A percentile compares a stretch with the other conserved stretches of the same genome.
These are phyloP conservation scores for Microdochium bolleyi DNA, from an alignment of 2,329 filamentous ascomycete species.

Conservation along the genomic window DNA sequence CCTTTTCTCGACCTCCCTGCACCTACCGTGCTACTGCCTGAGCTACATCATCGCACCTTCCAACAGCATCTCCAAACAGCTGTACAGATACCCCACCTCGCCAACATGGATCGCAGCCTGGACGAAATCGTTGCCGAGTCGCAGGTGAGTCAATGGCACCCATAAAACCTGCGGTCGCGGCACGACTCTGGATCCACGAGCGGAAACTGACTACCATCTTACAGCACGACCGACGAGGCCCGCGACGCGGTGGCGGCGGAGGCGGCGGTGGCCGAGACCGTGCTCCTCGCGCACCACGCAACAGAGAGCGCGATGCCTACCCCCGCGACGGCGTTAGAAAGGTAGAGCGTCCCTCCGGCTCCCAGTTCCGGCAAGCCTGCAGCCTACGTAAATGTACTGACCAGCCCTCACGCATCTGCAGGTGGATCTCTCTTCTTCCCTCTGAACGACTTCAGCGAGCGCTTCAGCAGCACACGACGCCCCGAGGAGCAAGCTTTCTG, in stretches of 20 bases:
- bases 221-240: conserved; percentile 15
- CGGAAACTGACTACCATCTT: conserved; percentile 4
- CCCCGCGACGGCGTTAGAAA: conserved; percentile 87
- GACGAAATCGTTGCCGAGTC: conserved; percentile 26
- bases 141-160: conserved; percentile 14
- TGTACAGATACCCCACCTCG: background rate
- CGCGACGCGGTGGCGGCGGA: conserved; percentile 15
- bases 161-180: background rate
- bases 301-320: conserved; percentile 35
- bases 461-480: background rate
- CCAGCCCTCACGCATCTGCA: conserved; percentile 11
- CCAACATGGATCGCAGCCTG: conserved; percentile 22
- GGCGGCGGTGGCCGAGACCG: conserved; percentile 7
- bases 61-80: background rate
- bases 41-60: background rate
- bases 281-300: conserved; percentile 3
- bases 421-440: conserved; percentile 25
- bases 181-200: background rate
- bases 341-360: conserved; percentile 30
- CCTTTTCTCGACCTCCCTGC: background rate
- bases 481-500: conserved; percentile 23
- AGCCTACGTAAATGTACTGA: conserved; percentile 8
- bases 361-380: conserved; percentile 24
- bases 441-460: background rate
- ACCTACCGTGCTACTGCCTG: background rate